phyloP scores from a whole-genome alignment of 1,284 basidiomycete species.

The Irpex sp. region DNA sequence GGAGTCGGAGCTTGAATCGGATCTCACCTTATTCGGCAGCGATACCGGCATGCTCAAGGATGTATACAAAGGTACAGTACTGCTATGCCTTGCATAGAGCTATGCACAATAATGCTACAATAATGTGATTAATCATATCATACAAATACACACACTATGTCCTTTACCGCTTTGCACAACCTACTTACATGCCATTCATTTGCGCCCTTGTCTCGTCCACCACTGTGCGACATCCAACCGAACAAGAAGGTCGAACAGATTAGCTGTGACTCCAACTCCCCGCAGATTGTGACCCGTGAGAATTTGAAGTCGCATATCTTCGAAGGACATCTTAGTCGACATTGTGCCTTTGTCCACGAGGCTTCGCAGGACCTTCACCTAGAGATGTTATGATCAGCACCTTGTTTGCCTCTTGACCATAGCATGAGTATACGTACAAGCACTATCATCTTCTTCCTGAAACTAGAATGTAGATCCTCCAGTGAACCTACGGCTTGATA shows the following conservation, averaged over 20 bases:
- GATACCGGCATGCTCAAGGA: too few species aligned
- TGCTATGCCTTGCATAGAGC: too few species aligned
- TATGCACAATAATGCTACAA: too few species aligned
- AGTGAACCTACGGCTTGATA: conserved; percentile 53
- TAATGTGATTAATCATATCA: too few species aligned
- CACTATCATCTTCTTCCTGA: conserved; percentile 36
- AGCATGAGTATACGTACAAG: conserved; percentile 43
- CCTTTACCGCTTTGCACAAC: not conserved
- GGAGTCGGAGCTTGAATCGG: not conserved
- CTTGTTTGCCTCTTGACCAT: not conserved
- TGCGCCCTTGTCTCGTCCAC: conserved; percentile 11
- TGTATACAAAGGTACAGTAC: too few species aligned
- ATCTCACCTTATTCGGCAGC: too few species aligned
- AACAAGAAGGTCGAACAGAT: conserved; percentile 23
- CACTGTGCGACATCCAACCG: conserved; percentile 23
- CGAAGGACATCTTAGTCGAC: conserved; percentile 20
- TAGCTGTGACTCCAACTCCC: conserved; percentile 24
- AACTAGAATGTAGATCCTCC: conserved; percentile 48
- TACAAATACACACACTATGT: too few species aligned
- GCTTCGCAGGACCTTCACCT: conserved; percentile 1
- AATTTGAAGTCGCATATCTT: conserved; percentile 21
- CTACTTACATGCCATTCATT: not conserved
- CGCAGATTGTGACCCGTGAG: conserved; percentile 15
- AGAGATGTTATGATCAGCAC: not conserved
- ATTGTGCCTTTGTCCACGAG: conserved; percentile 22